phyloP scores from a whole-genome alignment of 1,284 basidiomycete species.

The Trametes polyzona region DNA sequence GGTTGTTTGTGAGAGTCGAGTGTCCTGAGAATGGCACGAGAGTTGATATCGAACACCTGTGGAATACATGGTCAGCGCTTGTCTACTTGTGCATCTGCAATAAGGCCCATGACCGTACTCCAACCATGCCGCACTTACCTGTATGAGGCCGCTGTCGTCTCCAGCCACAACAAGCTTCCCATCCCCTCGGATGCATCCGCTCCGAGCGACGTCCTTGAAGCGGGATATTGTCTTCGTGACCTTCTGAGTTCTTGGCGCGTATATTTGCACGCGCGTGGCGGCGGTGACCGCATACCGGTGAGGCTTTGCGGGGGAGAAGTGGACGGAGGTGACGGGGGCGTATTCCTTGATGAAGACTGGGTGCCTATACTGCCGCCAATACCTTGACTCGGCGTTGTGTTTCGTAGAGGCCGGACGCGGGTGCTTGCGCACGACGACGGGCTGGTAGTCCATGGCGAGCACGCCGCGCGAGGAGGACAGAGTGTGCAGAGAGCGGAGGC shows the following conservation, averaged over 20 bases:
- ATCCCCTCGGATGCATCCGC: slow-evolving; percentile 86
- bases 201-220: slow-evolving; percentile 95
- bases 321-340: slow-evolving; percentile 89
- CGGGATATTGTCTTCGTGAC: slow-evolving; percentile 95
- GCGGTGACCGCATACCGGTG: slow-evolving; percentile 96
- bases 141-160: slow-evolving; percentile 92
- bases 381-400: slow-evolving; percentile 72
- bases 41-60: slow-evolving; percentile 94
- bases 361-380: slow-evolving; percentile 83
- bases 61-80: slow-evolving; percentile 20
- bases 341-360: slow-evolving; percentile 95
- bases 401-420: slow-evolving; percentile 59
- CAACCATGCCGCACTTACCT: slow-evolving; percentile 51
- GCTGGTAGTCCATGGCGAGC: slow-evolving; percentile 73
- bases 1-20: slow-evolving; percentile 94
- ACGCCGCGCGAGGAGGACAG: background rate
- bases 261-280: slow-evolving; percentile 93
- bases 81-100: background rate
- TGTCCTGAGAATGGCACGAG: slow-evolving; percentile 91
- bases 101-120: background rate
- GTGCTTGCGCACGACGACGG: slow-evolving; percentile 67
- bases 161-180: slow-evolving; percentile 96
- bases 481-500: background rate
- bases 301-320: slow-evolving; percentile 85
- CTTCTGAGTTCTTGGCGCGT: slow-evolving; percentile 94